These are phyloP conservation scores for Aspergillus heteromorphus DNA, from an alignment of 495 filamentous ascomycete species.

Conservation along the genomic window DNA sequence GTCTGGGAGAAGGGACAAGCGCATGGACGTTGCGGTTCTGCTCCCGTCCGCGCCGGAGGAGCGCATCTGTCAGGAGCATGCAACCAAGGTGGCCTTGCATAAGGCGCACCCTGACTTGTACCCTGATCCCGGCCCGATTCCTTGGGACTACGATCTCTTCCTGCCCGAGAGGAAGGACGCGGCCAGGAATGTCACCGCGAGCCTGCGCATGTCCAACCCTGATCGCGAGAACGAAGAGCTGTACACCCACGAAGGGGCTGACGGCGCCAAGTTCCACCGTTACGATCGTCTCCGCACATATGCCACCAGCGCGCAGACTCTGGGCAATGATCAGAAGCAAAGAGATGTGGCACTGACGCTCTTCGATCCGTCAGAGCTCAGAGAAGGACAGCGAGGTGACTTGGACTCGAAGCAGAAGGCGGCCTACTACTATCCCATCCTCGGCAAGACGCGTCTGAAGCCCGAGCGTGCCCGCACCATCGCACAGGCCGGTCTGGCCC, in stretches of 20 bases:
- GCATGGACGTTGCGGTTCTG: slow-evolving; percentile 76
- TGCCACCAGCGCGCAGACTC: slow-evolving; percentile 66
- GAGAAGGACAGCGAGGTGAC: slow-evolving; percentile 6
- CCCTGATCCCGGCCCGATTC: slow-evolving; percentile 53
- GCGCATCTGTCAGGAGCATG: slow-evolving; percentile 39
- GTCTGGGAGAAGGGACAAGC: slow-evolving; percentile 61
- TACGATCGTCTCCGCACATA: slow-evolving; percentile 78
- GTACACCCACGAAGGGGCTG: slow-evolving; percentile 54
- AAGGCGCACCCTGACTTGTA: slow-evolving; percentile 56
- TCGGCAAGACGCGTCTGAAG: slow-evolving; percentile 61
- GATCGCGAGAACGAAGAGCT: slow-evolving; percentile 60
- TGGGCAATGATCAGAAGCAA: slow-evolving; percentile 49
- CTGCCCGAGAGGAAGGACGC: slow-evolving; percentile 54
- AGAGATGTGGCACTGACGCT: slow-evolving; percentile 56
- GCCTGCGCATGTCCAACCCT: slow-evolving; percentile 65
- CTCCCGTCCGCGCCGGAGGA: slow-evolving; percentile 55
- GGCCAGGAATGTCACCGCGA: slow-evolving; percentile 60
- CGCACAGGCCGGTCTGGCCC: slow-evolving; percentile 41
- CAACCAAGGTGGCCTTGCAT: slow-evolving; percentile 53
- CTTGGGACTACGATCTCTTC: slow-evolving; percentile 79
- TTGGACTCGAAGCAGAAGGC: slow-evolving; percentile 50
- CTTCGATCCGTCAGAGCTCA: slow-evolving; percentile 52
- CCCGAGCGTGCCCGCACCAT: slow-evolving; percentile 50
- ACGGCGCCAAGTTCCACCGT: slow-evolving; percentile 51
- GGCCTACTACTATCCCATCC: slow-evolving; percentile 87